phyloP scores from a whole-genome alignment of 2,329 filamentous ascomycete genomes.

The Fusarium sp. region DNA sequence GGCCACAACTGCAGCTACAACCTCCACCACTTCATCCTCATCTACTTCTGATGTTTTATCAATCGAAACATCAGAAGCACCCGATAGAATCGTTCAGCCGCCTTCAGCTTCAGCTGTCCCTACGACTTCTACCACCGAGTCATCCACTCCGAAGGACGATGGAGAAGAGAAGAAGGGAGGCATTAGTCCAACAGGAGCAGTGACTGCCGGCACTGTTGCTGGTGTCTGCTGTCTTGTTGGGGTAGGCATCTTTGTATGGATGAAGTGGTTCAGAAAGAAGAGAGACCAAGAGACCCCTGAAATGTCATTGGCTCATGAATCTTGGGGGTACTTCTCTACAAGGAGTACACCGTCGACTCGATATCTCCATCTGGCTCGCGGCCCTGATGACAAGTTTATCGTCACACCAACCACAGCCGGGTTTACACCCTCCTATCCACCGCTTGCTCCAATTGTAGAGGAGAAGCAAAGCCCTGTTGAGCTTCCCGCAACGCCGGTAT shows the following conservation, averaged over 20 bases:
- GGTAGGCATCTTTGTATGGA: slow-evolving; percentile 44
- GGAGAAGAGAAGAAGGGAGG: slow-evolving; percentile 14
- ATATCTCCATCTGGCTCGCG: slow-evolving; percentile 38
- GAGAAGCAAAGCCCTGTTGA: slow-evolving; percentile 39
- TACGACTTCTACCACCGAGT: slow-evolving; percentile 16
- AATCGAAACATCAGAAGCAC: slow-evolving; percentile 38
- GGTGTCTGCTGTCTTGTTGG: slow-evolving; percentile 42
- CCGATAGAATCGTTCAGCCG: slow-evolving; percentile 18
- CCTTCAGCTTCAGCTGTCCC: slow-evolving; percentile 16
- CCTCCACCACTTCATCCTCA: slow-evolving; percentile 15
- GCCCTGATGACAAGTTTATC: slow-evolving; percentile 45
- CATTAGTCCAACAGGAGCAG: slow-evolving; percentile 36
- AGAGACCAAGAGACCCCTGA: slow-evolving; percentile 5
- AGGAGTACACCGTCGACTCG: slow-evolving; percentile 32
- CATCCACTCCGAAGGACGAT: slow-evolving; percentile 18
- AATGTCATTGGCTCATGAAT: slow-evolving; percentile 14
- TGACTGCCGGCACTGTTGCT: slow-evolving; percentile 43
- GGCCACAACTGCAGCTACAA: slow-evolving; percentile 3
- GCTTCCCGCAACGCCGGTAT: slow-evolving; percentile 46
- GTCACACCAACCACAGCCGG: slow-evolving; percentile 42
- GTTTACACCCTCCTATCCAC: slow-evolving; percentile 32
- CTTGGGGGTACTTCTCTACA: slow-evolving; percentile 42
- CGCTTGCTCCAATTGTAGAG: slow-evolving; percentile 5
- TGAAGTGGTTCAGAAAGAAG: slow-evolving; percentile 45
- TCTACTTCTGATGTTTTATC: slow-evolving; percentile 24